Conservation (phyloP, 2,329 filamentous ascomycete species). For the Didymosphaeria variabile region DNA sequence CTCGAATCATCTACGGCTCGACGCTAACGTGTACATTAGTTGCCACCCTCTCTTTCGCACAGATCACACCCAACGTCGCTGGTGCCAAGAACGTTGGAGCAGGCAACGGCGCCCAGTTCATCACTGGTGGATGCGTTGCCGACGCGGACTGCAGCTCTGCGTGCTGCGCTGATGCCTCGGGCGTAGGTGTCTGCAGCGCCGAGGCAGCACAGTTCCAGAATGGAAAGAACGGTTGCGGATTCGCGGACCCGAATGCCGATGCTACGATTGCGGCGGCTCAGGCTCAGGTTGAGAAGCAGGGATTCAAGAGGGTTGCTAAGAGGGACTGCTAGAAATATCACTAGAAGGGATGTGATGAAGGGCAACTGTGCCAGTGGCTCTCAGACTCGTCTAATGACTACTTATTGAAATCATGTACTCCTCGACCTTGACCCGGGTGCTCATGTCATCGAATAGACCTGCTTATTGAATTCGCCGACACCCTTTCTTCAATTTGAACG, state of each 20-base stretch:
- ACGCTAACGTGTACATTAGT: slow-evolving; percentile 17
- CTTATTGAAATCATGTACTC: neutral
- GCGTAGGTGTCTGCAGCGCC: slow-evolving; percentile 39
- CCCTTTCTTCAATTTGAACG: no score
- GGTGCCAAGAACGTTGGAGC: slow-evolving; percentile 39
- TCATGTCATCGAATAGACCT: no score
- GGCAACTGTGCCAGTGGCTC: neutral
- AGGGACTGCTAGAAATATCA: slow-evolving; percentile 2
- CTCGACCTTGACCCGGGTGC: no score
- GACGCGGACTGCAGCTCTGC: slow-evolving; percentile 39
- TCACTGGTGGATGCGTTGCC: slow-evolving; percentile 41
- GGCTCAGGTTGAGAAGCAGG: slow-evolving; percentile 39
- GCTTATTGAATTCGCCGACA: no score
- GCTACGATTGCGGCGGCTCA: slow-evolving; percentile 41
- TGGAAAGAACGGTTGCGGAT: slow-evolving; percentile 43
- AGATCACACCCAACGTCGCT: slow-evolving; percentile 38
- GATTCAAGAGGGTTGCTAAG: slow-evolving; percentile 38
- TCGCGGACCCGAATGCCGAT: slow-evolving; percentile 38
- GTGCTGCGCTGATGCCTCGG: slow-evolving; percentile 37
- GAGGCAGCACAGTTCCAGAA: slow-evolving; percentile 40
- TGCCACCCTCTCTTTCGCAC: slow-evolving; percentile 20
- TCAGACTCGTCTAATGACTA: neutral
- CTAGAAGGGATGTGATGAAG: neutral
- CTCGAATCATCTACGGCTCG: neutral
- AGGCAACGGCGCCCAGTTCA: slow-evolving; percentile 41